phyloP scores from a whole-genome alignment of 148 eudicot species.

The Selenicereus undatus region DNA sequence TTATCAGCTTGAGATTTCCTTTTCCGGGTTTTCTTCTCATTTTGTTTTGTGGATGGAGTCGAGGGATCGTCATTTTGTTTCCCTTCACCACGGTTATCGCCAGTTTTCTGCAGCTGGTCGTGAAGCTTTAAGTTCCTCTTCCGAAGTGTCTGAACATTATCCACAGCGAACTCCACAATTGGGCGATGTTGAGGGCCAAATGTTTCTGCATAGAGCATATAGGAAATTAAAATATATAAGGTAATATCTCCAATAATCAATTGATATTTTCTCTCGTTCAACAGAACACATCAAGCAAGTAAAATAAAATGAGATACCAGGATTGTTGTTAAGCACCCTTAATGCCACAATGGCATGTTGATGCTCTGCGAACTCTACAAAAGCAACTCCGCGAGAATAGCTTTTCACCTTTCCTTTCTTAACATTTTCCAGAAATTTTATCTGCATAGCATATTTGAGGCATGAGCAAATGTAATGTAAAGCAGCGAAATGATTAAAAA shows the following conservation, averaged over 20 bases:
- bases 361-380: conserved; percentile 86
- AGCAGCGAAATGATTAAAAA: conserved; percentile 4
- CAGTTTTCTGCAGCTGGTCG: conserved; percentile 30
- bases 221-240: conserved; percentile 5
- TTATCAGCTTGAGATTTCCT: conserved; percentile 41
- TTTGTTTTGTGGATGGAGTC: conserved; percentile 23
- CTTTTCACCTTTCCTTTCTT: conserved; percentile 60
- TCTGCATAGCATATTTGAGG: conserved; percentile 40
- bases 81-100: conserved; percentile 17
- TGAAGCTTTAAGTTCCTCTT: conserved; percentile 44
- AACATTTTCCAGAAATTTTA: conserved; percentile 67
- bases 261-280: background rate
- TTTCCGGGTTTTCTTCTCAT: conserved; percentile 38
- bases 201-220: conserved; percentile 39
- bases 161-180: conserved; percentile 93
- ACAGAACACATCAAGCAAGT: background rate
- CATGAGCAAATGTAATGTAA: conserved; percentile 1
- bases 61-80: conserved; percentile 30
- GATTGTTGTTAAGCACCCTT: conserved; percentile 95
- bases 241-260: background rate
- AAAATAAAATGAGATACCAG: conserved; percentile 45
- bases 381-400: conserved; percentile 93
- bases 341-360: conserved; percentile 95
- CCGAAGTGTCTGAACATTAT: conserved; percentile 72
- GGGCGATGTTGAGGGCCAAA: conserved; percentile 91